Conservation (phyloP, 805 yeast species). For the Candida germanica region DNA sequence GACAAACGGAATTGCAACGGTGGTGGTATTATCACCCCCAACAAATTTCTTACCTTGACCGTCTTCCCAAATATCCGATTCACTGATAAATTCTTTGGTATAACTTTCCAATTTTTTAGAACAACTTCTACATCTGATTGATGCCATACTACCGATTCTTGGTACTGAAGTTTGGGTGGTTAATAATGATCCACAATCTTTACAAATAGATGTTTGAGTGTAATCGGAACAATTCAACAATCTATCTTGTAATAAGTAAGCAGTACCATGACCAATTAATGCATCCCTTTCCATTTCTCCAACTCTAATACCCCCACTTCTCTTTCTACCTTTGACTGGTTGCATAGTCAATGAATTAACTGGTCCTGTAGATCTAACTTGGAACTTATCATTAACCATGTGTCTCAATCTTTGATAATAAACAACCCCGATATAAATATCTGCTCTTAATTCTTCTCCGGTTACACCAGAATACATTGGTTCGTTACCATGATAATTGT, state of each 20-base stretch:
- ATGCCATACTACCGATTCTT: constrained; percentile 76
- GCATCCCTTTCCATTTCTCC: constrained; percentile 99
- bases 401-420: constrained; percentile 98
- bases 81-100: constrained; percentile 50
- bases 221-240: constrained; percentile 93
- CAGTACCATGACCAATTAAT: constrained; percentile 95
- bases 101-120: constrained; percentile 66
- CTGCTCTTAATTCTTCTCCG: constrained; percentile 95
- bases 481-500: constrained; percentile 97
- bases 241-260: constrained; percentile 91
- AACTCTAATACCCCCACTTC: constrained; percentile 98
- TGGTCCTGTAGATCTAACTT: constrained; percentile 98
- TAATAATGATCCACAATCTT: constrained; percentile 87
- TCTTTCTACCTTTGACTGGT: constrained; percentile 98
- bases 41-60: constrained; percentile 88
- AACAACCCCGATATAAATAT: constrained; percentile 94
- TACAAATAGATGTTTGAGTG: constrained; percentile 86
- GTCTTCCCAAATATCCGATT: constrained; percentile 90
- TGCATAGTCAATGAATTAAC: constrained; percentile 97
- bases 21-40: constrained; percentile 92
- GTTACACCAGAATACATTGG: constrained; percentile 99
- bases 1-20: constrained; percentile 95
- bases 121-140: constrained; percentile 88
- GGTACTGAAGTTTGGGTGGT: constrained; percentile 91
- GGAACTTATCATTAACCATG: constrained; percentile 99